Evolutionary conservation across 2,329 filamentous ascomycete genomes (phyloP), one percentile per base, ranked within the genome.

Genomic region (Fusarium miscanthi): DNA sequence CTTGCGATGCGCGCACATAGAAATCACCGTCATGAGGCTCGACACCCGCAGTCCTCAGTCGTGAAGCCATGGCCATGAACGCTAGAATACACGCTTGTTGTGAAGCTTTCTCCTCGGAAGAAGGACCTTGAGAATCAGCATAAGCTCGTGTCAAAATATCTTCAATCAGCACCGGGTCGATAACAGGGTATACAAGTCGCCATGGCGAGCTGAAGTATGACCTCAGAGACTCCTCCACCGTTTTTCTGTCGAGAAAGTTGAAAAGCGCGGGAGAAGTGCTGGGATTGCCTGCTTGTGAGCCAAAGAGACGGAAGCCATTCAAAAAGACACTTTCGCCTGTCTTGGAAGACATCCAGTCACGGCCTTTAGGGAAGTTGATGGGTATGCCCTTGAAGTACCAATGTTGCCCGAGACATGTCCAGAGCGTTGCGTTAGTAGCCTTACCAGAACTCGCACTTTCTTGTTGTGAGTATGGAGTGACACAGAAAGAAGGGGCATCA

Each of bases 311-410:
- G 5, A 56, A 65, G 0, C 5, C 13, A 21, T 45, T 9, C 1
- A 64, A 7, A 0, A 5, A 16, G 10, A 37, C 6, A 2, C 1
- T 25, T n/a, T 56, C 23, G 4, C 62, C 59, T 10, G 45, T 13
- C 4, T 56, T 64, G 4, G 59, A 41, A 13, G 35, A 33, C 9
- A 65, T 46, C 62, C 62, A 65, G 5, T 56, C 35, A 2, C 11
- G 27, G 1, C 62, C 62, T 13, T 25, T 25, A 1, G 16, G 0
- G 1, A 46, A 31, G 19, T 64, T 27, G 3, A 65, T n/a, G 2
- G 59, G 38, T 0, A 65, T 21, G 6, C 62, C 62, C 11, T 65
- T 65, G 16, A 64, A 65, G 16, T 65, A 64, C 62, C 62, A 65
- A 1, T 64, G 21, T 7, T 41, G 33, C 0, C 62, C 46, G 2